These are phyloP conservation scores for Penicillium sp. DNA, from an alignment of 2,329 filamentous ascomycete species.

Conservation along the genomic window DNA sequence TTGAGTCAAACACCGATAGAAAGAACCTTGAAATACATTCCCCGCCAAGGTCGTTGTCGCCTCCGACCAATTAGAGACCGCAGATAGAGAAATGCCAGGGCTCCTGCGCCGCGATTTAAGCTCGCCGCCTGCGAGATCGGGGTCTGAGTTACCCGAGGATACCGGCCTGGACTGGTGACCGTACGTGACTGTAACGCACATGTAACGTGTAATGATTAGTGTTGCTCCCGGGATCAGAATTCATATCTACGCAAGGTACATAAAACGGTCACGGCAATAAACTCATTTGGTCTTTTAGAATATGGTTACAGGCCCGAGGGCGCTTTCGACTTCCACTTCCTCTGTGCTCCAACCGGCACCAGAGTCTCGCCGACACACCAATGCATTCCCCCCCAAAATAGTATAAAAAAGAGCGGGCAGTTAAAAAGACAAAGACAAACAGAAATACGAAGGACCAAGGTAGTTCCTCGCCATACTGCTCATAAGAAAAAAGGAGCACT, in stretches of 20 bases:
- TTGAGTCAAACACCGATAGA: slow-evolving; percentile 22
- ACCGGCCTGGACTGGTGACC: neutral
- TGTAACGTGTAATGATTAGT: neutral
- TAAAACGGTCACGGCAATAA: slow-evolving; percentile 12
- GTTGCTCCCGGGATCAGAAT: too few relatives aligned
- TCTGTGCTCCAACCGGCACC: slow-evolving; percentile 10
- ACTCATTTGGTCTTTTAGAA: slow-evolving; percentile 29
- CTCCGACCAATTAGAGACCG: slow-evolving; percentile 11
- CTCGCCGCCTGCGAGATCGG: slow-evolving; percentile 9
- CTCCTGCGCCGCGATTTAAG: slow-evolving; percentile 11
- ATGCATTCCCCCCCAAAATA: slow-evolving; percentile 27
- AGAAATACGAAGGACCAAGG: slow-evolving; percentile 16
- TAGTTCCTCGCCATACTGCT: slow-evolving; percentile 31
- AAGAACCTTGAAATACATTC: slow-evolving; percentile 10
- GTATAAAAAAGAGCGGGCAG: slow-evolving; percentile 23
- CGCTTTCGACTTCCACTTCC: slow-evolving; percentile 28
- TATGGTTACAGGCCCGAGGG: slow-evolving; percentile 38
- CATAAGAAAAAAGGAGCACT: slow-evolving; percentile 27
- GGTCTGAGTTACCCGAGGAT: slow-evolving; percentile 11
- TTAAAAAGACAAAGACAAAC: slow-evolving; percentile 28
- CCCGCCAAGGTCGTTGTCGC: slow-evolving; percentile 20
- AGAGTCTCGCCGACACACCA: slow-evolving; percentile 10
- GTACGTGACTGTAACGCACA: slow-evolving; percentile 1
- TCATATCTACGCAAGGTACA: neutral
- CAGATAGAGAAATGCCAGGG: neutral